Percentiles rank a stretch among this genome's conserved stretches.
Conservation (phyloP, 768 basidiomycete genomes). For the Tephrocybe sp. region DNA sequence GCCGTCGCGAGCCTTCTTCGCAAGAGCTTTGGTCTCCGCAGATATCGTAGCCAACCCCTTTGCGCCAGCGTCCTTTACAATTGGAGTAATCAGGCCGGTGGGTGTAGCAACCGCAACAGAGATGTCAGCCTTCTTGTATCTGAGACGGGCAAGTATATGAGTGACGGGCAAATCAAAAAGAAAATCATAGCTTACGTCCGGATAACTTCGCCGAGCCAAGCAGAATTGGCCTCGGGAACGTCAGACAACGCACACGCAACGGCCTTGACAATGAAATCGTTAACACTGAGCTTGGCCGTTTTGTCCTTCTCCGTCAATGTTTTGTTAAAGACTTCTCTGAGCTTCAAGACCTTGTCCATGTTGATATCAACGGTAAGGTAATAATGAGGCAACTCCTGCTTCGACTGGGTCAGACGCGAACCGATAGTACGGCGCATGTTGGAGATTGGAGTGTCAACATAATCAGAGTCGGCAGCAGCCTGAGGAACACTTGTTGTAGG, state of each 20-base stretch:
- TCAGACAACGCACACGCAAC: constrained; percentile 87
- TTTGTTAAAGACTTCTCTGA: constrained; percentile 95
- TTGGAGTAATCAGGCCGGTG: constrained; percentile 94
- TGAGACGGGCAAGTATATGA: constrained; percentile 28
- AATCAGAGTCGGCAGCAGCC: constrained; percentile 61
- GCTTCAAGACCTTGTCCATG: constrained; percentile 95
- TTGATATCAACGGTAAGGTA: constrained; percentile 93
- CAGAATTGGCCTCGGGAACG: constrained; percentile 97
- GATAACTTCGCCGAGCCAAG: constrained; percentile 95
- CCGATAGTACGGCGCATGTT: constrained; percentile 97
- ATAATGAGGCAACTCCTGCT: constrained; percentile 95
- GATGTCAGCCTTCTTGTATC: constrained; percentile 97
- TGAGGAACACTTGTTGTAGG: constrained; percentile 43
- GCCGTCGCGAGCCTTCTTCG: constrained; percentile 94
- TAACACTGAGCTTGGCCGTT: constrained; percentile 90
- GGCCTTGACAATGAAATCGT: constrained; percentile 98
- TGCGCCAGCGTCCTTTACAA: constrained; percentile 88
- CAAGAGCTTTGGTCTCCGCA: constrained; percentile 86
- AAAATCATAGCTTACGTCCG: constrained; percentile 68
- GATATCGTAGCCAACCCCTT: constrained; percentile 95
- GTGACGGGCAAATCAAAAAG: background rate
- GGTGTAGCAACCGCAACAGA: constrained; percentile 97
- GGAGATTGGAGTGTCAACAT: constrained; percentile 85
- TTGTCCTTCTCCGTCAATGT: constrained; percentile 85
- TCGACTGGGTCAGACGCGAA: constrained; percentile 85